Evolutionary conservation across 441 rosid species (phyloP).

Genomic region (Euphorbia neoarborescens): DNA sequence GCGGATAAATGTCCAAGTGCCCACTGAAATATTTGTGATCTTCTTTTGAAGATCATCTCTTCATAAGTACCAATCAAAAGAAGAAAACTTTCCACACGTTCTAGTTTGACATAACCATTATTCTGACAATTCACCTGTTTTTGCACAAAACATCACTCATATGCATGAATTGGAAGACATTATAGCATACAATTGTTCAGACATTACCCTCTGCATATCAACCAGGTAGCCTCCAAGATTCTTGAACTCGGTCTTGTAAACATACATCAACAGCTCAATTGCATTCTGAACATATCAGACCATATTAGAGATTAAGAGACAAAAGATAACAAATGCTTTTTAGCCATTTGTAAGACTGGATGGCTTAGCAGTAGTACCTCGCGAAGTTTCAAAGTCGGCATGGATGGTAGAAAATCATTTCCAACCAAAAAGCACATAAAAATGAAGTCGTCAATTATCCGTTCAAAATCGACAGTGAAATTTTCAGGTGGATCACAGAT

Average conservation of each 20-base stretch:
- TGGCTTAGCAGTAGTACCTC: constrained; percentile 20
- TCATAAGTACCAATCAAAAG: background rate
- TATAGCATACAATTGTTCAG: background rate
- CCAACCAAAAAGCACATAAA: constrained; percentile 30
- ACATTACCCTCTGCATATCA: background rate
- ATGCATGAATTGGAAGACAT: background rate
- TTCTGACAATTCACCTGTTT: background rate
- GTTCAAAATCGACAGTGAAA: constrained; percentile 20
- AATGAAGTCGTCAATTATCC: constrained; percentile 28
- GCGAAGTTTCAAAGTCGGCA: constrained; percentile 21
- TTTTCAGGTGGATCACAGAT: constrained; percentile 12
- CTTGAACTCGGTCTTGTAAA: constrained; percentile 18
- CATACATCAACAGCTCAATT: constrained; percentile 22
- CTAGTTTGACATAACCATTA: background rate
- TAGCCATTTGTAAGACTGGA: background rate
- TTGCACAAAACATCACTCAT: background rate
- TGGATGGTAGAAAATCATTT: constrained; percentile 28
- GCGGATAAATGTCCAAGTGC: background rate
- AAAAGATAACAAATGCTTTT: background rate
- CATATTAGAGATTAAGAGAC: background rate
- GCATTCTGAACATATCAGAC: constrained; percentile 20
- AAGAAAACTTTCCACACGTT: background rate
- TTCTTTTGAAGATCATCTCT: background rate
- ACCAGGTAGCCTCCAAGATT: background rate
- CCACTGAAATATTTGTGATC: background rate